Evolutionary conservation across 164 flowering plant species (phyloP).

Genomic region (Liquidambar formosana): DNA sequence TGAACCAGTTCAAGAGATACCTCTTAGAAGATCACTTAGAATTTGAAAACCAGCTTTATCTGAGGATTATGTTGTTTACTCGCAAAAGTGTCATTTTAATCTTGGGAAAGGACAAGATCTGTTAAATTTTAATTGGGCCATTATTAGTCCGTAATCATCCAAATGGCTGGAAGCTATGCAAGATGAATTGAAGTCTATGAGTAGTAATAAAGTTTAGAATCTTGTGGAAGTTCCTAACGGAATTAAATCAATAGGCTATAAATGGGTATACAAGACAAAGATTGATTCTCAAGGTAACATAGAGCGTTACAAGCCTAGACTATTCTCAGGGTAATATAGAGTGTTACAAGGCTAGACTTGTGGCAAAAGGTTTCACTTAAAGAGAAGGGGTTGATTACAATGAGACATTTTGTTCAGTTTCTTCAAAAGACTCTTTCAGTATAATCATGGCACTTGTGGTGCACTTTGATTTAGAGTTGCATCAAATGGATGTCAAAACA

Average conservation of each 20-base stretch:
- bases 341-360: background rate
- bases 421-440: constrained; percentile 6
- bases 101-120: background rate
- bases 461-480: constrained; percentile 15
- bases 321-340: no score
- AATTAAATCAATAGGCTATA: background rate
- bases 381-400: background rate
- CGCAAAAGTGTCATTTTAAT: background rate
- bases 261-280: background rate
- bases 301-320: no score
- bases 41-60: background rate
- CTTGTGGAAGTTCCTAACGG: background rate
- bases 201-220: background rate
- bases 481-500: constrained; percentile 18
- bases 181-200: background rate
- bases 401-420: background rate
- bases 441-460: constrained; percentile 12
- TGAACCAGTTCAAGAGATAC: no score
- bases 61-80: background rate
- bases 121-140: background rate
- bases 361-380: background rate
- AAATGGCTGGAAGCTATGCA: background rate
- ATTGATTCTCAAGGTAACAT: background rate
- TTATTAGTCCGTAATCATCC: background rate
- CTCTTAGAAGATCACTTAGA: background rate